Evolutionary conservation across 2,329 filamentous ascomycete genomes (phyloP).

Genomic region (Arthrobotrys sphaeroides): DNA sequence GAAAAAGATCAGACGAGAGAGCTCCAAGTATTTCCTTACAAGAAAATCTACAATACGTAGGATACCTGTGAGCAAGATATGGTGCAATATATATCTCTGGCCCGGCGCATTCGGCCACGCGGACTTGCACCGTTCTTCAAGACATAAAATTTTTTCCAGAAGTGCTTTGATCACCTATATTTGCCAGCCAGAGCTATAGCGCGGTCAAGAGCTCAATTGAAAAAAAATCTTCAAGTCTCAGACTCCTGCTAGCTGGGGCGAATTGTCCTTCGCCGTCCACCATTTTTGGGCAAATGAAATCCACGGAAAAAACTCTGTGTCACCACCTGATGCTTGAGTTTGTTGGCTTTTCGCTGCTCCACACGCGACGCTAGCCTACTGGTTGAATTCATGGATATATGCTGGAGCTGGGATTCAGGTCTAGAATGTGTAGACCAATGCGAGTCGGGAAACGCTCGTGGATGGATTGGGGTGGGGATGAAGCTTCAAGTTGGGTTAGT

Average conservation of each 20-base stretch:
- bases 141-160: background rate
- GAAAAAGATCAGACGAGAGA: background rate
- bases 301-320: conserved; percentile 14
- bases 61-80: background rate
- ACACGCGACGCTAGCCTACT: conserved; percentile 11
- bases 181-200: background rate
- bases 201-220: conserved; percentile 23
- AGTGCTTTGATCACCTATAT: background rate
- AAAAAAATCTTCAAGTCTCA: conserved; percentile 6
- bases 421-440: background rate
- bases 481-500: background rate
- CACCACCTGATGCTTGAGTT: conserved; percentile 15
- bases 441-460: conserved; percentile 35
- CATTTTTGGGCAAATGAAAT: conserved; percentile 43
- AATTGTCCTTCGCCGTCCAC: conserved; percentile 32
- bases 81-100: conserved; percentile 44
- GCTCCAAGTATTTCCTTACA: background rate
- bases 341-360: conserved; percentile 1
- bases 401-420: background rate
- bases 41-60: background rate
- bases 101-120: conserved; percentile 9
- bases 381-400: background rate
- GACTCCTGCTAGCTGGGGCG: background rate
- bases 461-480: conserved; percentile 11
- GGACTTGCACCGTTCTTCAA: background rate